Base-by-base conservation (phyloP, 1,139 yeast genomes). In the Zygosaccharomyces sapae region DNA sequence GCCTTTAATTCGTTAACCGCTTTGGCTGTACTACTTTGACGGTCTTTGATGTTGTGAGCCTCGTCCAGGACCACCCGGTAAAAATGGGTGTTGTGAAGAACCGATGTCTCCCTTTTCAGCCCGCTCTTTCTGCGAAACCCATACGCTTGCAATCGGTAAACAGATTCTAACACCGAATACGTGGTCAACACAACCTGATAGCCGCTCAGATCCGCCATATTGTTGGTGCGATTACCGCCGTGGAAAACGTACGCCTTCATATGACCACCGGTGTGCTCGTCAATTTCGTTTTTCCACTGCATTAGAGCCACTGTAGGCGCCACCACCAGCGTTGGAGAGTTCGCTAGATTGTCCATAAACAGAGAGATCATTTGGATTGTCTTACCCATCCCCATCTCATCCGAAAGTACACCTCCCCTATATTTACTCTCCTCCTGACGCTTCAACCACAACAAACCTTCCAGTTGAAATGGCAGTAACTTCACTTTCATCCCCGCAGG, bases 361-460 rank as follows among this genome's bases (percentile, higher is more conserved):
- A 92, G 69, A 0, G 94, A 92, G 52, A 92, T 90, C 24, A 96
- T 88, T 67, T 92, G 98, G 44, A 92, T 89, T 1, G 98, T 92
- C 62, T 92, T 92, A 56, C 98, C 98, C 97, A 92, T 89, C 42
- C 98, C 98, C 98, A 92, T 92, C 67, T 92, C 98, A 70, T 92
- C 98, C 2, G 98, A 98, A 42, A 92, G 71, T n/a, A 92, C 83
- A 3, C 98, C 98, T 20, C 98, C 97, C 13, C 77, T 74, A 64
- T 85, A 92, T 16, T 51, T 53, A 18, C 89, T 77, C 30, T 80
- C 80, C 64, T 92, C 98, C 68, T 92, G 97, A 45, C 79, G 75
- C 16, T 79, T 58, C 49, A 92, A 74, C 99, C 99, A 92, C 59
- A 86, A 79, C 44, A 92, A 72, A 22, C 98, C 98, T 70, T 92